Conservation (phyloP, 192 early-diverging fungal species). For the Podila clonocystis region DNA sequence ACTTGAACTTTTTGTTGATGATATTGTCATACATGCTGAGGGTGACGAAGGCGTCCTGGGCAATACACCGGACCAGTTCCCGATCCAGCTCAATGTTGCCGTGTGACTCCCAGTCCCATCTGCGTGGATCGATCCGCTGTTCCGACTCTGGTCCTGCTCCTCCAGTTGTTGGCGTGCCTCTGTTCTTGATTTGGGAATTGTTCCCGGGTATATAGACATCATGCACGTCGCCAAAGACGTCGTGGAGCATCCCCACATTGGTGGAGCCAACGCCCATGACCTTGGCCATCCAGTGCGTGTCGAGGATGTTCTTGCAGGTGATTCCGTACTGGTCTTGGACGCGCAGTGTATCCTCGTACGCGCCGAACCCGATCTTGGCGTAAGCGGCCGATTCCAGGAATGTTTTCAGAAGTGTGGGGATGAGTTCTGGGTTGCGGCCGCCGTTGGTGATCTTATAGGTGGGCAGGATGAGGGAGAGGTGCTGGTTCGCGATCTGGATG, state of each 20-base stretch:
- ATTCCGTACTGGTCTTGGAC: constrained; percentile 45
- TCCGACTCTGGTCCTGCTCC: constrained; percentile 1
- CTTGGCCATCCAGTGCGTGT: constrained; percentile 50
- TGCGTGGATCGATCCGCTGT: constrained; percentile 32
- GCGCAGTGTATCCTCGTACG: constrained; percentile 31
- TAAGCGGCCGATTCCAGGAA: constrained; percentile 35
- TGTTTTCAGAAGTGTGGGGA: constrained; percentile 42
- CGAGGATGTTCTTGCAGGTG: constrained; percentile 26
- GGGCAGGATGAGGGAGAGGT: constrained; percentile 33
- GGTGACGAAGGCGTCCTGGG: constrained; percentile 38
- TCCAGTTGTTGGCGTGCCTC: neutral
- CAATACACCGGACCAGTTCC: constrained; percentile 37
- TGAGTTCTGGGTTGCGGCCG: constrained; percentile 31
- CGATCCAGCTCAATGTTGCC: constrained; percentile 30
- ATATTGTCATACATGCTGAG: constrained; percentile 34
- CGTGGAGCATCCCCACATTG: constrained; percentile 37
- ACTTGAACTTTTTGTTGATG: constrained; percentile 15
- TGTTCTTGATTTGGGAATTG: constrained; percentile 5
- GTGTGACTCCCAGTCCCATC: constrained; percentile 48
- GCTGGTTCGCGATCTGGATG: constrained; percentile 42
- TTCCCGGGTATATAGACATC: constrained; percentile 46
- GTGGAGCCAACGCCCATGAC: constrained; percentile 36
- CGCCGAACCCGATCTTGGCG: constrained; percentile 40
- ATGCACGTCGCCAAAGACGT: constrained; percentile 31
- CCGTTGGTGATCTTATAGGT: constrained; percentile 40